Evolutionary conservation across 257 asterid species (phyloP).

Genomic region (Solanum pimpinellifolium): DNA sequence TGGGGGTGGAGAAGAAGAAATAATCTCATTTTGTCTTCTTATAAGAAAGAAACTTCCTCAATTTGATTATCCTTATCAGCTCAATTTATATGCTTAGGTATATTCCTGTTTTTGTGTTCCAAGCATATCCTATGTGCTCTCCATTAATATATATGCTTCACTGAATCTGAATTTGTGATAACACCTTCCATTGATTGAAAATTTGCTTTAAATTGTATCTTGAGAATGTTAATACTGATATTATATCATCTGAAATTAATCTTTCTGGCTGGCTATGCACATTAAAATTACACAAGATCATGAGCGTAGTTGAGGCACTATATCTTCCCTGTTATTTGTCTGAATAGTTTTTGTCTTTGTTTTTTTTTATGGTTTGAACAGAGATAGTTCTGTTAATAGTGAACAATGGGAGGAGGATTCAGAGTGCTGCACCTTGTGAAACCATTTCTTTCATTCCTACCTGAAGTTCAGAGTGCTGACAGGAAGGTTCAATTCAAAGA

Average conservation of each 20-base stretch:
- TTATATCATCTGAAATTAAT: not conserved
- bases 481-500: constrained; percentile 57
- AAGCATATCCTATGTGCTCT: not conserved
- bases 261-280: not conserved
- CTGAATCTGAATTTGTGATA: not conserved
- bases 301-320: not conserved
- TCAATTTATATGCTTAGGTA: not conserved
- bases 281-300: not conserved
- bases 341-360: not conserved
- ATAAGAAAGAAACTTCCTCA: not conserved
- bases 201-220: not conserved
- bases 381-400: not conserved
- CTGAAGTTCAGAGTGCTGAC: constrained; percentile 65
- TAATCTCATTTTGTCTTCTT: not conserved
- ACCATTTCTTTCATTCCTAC: constrained; percentile 55
- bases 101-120: not conserved
- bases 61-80: not conserved
- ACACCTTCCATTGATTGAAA: not conserved
- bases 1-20: not conserved
- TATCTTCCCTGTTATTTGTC: not conserved
- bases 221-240: not conserved
- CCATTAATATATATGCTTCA: not conserved
- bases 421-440: constrained; percentile 66
- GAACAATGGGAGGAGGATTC: constrained; percentile 61
- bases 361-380: not conserved